Percentiles rank a stretch among this genome's conserved stretches.
These are phyloP conservation scores for Exophiala spinifera DNA, from an alignment of 2,329 filamentous ascomycete species.

Conservation along the genomic window DNA sequence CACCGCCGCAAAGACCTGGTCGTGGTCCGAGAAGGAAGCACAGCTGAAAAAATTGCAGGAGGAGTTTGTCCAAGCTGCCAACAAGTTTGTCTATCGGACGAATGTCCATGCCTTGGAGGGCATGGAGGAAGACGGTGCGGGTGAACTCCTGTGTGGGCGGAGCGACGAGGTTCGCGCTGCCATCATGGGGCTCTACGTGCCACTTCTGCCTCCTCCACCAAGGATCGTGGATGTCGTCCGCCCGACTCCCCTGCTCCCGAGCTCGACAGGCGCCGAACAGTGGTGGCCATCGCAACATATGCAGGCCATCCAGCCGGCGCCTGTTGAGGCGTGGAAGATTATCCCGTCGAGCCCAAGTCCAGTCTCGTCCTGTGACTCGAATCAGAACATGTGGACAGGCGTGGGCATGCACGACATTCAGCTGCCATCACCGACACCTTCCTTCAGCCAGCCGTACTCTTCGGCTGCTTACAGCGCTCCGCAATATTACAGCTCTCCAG, in stretches of 20 bases:
- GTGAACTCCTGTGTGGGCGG: slow-evolving; percentile 86
- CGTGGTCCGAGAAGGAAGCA: slow-evolving; percentile 94
- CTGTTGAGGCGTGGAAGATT: slow-evolving; percentile 85
- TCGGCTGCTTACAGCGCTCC: slow-evolving; percentile 60
- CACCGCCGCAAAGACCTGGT: slow-evolving; percentile 81
- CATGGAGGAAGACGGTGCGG: slow-evolving; percentile 91
- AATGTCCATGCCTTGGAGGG: slow-evolving; percentile 87
- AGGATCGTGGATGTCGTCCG: slow-evolving; percentile 86
- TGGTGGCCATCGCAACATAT: slow-evolving; percentile 77
- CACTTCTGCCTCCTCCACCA: slow-evolving; percentile 79
- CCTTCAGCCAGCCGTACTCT: slow-evolving; percentile 74
- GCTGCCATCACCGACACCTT: slow-evolving; percentile 73
- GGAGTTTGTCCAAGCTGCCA: slow-evolving; percentile 92
- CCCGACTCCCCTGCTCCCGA: slow-evolving; percentile 79
- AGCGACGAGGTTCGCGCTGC: slow-evolving; percentile 89
- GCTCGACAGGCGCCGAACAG: slow-evolving; percentile 67
- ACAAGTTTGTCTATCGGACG: slow-evolving; percentile 94
- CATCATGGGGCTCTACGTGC: slow-evolving; percentile 78
- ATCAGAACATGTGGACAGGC: slow-evolving; percentile 72
- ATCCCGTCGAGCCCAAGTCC: slow-evolving; percentile 84
- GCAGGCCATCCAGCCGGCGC: slow-evolving; percentile 62
- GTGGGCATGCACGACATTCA: slow-evolving; percentile 72
- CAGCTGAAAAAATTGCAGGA: slow-evolving; percentile 97
- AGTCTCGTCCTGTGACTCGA: slow-evolving; percentile 69
- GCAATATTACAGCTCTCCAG: slow-evolving; percentile 75